Conservation (phyloP, 2,329 filamentous ascomycete genomes). For the Ilyonectria destructans region DNA sequence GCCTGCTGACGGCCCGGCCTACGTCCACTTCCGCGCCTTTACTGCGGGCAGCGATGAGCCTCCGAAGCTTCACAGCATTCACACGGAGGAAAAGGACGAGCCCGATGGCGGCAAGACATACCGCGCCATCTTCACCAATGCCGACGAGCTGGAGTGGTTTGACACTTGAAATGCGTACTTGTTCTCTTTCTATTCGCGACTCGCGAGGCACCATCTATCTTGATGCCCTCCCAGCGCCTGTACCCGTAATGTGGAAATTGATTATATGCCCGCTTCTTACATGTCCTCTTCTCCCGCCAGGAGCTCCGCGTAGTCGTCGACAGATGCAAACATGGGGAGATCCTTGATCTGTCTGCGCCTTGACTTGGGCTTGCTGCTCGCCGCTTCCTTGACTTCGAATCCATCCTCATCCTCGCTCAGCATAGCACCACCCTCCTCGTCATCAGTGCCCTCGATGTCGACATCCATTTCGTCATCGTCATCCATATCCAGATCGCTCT, state of each 20-base stretch:
- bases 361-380: constrained; percentile 63
- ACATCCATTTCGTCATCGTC: constrained; percentile 60
- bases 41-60: constrained; percentile 85
- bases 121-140: constrained; percentile 91
- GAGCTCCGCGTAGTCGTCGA: constrained; percentile 93
- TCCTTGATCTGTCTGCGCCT: constrained; percentile 90
- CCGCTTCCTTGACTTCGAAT: constrained; percentile 76
- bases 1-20: constrained; percentile 72
- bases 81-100: constrained; percentile 96
- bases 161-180: constrained; percentile 56
- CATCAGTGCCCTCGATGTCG: constrained; percentile 61
- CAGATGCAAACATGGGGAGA: constrained; percentile 93
- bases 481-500: constrained; percentile 61
- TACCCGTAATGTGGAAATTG: constrained; percentile 38
- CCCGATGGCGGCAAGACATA: constrained; percentile 92
- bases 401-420: constrained; percentile 60
- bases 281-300: constrained; percentile 79
- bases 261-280: constrained; percentile 40
- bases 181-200: constrained; percentile 21
- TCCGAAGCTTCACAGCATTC: constrained; percentile 91
- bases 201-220: constrained; percentile 34
- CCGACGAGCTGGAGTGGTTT: constrained; percentile 84
- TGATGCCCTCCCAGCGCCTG: constrained; percentile 38
- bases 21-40: constrained; percentile 91
- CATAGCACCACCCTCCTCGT: constrained; percentile 63